Base-by-base conservation (phyloP, 805 yeast species). In the Wickerhamiella sorbophila region DNA sequence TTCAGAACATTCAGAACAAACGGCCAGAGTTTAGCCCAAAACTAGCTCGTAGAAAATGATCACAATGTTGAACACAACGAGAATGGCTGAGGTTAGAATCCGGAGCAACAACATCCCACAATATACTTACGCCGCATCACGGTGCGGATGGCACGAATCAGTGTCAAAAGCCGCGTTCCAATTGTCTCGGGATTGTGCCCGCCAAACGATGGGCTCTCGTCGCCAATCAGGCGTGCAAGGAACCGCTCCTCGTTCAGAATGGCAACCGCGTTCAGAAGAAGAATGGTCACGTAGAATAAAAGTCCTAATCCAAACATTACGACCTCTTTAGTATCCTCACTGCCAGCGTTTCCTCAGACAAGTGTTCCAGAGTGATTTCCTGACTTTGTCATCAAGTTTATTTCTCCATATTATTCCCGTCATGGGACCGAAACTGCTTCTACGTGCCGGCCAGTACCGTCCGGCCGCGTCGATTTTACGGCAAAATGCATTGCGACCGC, bases 231-330 rank as follows among this genome's bases (percentile, higher is more conserved):
- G 61, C 94, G 66, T 52, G 77, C 76, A 45, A 82, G 64, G 53
- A 82, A 82, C 44, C 94, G 64, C 53, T 82, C 91, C 52, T 82
- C 93, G 56, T 80, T 79, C 40, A 82, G 68, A 29, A 82, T 78
- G 0, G 91, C 91, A 22, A 82, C 71, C 0, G 88, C 74, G 57
- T 82, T 82, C 38, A 80, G 71, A 43, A 80, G 61, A 31, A 82
- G 56, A 18, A 65, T 56, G 19, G 53, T 50, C 35, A 61, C 57
- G 46, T 61, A 62, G 40, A 56, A 50, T 34, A 62, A 47, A 32
- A 59, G 47, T 15, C 66, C 66, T 24, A 62, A 49, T 5, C 65
- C 65, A 47, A 62, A 61, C 64, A 60, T 61, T 32, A 17, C 4
- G 15, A 17, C 18, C 12, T n/a, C 12, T 17, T 10, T 17, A 14